Evolutionary conservation across 176 grass and related monocot genomes (phyloP), one percentile per base, ranked within the genome.

Genomic region (Microstegium vimineum): DNA sequence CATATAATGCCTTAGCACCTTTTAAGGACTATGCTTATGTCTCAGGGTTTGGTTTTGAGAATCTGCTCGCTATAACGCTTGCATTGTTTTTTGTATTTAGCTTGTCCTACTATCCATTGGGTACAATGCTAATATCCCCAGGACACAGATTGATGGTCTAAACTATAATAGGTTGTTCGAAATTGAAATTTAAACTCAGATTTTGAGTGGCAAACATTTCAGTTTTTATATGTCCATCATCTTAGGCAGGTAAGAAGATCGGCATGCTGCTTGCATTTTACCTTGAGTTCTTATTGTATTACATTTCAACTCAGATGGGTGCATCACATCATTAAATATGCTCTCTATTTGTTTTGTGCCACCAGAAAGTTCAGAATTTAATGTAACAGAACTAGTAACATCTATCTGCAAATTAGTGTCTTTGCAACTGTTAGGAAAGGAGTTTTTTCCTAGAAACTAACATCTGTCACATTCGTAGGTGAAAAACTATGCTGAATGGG

Each of bases 401-500:
- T 81, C 18, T 81, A 56, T 68, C 18, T 52, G 25, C 31, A 54
- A 66, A 40, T 37, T 60, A 46, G 1, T 28, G 61, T 83, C 16
- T 22, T 79, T 46, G 27, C 74, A 67, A 60, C 56, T 62, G 47
- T 36, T 57, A 6, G 8, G 31, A 69, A 65, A 34, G 34, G 42
- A 42, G 23, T 4, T 62, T 34, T 81, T 67, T 4, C 6, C 83
- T 74, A 56, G 20, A 77, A 54, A 52, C 25, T 91, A 46, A 62
- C 75, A 82, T 23, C 3, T 74, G 30, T 76, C 42, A 64, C 73
- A 56, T 82, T 87, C 25, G 62, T 83, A 98, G 96, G 96, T 98
- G 32, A 98, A 93, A 87, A 93, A 99, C 57, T 99, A 99, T 83
- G 92, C 96, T 80, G 93, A 99, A 83, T 99, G 96, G 96, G 96